Evolutionary conservation across 2,329 filamentous ascomycete species (phyloP).

Genomic region (Fusarium illudens): DNA sequence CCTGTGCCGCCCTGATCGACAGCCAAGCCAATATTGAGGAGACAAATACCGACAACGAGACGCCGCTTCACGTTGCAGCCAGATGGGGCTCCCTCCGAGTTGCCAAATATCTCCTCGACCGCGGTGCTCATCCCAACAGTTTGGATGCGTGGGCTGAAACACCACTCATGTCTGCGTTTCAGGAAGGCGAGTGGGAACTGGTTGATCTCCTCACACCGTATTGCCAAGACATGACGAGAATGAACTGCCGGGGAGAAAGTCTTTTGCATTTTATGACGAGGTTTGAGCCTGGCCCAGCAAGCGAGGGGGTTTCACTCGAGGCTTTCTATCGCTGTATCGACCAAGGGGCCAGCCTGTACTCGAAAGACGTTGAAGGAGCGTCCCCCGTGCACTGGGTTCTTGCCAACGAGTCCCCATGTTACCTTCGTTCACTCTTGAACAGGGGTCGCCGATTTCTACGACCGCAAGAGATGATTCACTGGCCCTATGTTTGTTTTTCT

Average conservation of each 20-base stretch:
- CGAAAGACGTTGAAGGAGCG: fast-evolving
- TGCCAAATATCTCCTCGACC: not conserved
- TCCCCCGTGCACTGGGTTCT: not conserved
- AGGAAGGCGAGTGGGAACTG: fast-evolving
- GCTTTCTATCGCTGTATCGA: not conserved
- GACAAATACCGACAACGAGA: not conserved
- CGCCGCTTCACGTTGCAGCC: slow-evolving; percentile 1
- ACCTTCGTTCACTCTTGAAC: not conserved
- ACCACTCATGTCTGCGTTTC: not conserved
- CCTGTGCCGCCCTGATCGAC: not conserved
- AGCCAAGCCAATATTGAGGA: not conserved
- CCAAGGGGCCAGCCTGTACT: not conserved
- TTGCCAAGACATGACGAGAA: too few relatives aligned
- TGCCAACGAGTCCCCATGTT: not conserved
- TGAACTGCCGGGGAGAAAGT: not conserved
- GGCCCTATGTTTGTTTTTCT: not conserved
- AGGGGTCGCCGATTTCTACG: not conserved
- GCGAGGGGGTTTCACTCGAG: too few relatives aligned
- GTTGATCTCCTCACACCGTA: not conserved
- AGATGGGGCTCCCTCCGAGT: not conserved
- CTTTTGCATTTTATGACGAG: not conserved
- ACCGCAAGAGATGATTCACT: not conserved
- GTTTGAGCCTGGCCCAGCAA: not conserved
- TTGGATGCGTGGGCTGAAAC: not conserved
- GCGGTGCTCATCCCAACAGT: not conserved